Evolutionary conservation across 306 rosid genomes (phyloP).

Genomic region (Alnus rubra): DNA sequence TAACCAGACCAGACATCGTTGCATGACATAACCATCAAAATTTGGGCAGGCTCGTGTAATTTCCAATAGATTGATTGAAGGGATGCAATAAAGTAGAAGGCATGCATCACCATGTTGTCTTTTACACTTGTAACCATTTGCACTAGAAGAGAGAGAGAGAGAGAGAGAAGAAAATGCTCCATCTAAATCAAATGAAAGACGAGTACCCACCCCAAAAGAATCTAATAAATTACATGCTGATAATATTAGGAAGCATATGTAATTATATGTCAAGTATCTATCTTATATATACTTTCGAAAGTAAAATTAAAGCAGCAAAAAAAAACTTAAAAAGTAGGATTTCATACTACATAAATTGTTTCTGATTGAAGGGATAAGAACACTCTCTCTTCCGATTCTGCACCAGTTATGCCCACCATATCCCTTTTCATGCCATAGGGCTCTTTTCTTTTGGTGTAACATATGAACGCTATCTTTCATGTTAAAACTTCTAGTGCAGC

Average conservation of each 20-base stretch:
- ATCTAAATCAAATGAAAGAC: not conserved
- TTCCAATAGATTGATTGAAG: slow-evolving; percentile 26
- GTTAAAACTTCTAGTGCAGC: not conserved
- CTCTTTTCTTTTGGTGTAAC: not conserved
- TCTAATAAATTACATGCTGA: not conserved
- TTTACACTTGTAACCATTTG: slow-evolving; percentile 6
- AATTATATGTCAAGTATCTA: not conserved
- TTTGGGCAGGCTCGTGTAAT: slow-evolving; percentile 24
- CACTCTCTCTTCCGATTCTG: not conserved
- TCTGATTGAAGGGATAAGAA: not conserved
- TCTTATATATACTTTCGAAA: not conserved
- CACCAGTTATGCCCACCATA: too few species aligned
- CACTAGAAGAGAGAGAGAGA: not conserved
- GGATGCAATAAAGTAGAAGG: slow-evolving; percentile 9
- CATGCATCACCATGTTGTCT: slow-evolving; percentile 8
- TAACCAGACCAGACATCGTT: slow-evolving; percentile 35
- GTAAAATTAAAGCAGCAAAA: not conserved
- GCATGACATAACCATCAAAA: slow-evolving; percentile 40
- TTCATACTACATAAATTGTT: not conserved
- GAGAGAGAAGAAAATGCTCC: slow-evolving; percentile 16
- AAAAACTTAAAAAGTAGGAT: not conserved
- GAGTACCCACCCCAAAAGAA: not conserved
- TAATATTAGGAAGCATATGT: not conserved
- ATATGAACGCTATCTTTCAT: slow-evolving; percentile 3
- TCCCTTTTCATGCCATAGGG: not conserved